Evolutionary conservation across 1,139 yeast species (phyloP).

Genomic region (Lodderomyces orthopsilosis): DNA sequence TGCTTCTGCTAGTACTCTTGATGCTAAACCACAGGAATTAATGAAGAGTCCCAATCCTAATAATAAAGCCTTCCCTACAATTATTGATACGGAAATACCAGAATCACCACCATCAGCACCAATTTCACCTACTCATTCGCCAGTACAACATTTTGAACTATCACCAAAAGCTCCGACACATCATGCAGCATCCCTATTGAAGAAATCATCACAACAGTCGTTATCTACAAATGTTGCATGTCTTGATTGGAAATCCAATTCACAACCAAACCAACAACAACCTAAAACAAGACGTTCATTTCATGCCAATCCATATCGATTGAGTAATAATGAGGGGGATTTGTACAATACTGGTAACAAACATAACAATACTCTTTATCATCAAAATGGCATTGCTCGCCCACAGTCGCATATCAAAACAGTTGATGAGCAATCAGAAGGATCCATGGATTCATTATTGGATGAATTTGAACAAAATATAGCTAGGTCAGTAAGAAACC

Average conservation of each 20-base stretch:
- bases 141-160: constrained; percentile 7
- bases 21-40: constrained; percentile 5
- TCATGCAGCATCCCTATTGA: constrained; percentile 13
- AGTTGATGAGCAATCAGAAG: constrained; percentile 26
- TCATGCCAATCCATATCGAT: constrained; percentile 7
- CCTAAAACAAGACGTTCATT: constrained; percentile 14
- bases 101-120: constrained; percentile 50
- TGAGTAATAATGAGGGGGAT: constrained; percentile 1
- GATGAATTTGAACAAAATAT: constrained; percentile 51
- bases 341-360: neutral
- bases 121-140: constrained; percentile 32
- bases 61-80: neutral
- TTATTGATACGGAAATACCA: constrained; percentile 26
- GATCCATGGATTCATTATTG: constrained; percentile 50
- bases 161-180: constrained; percentile 8
- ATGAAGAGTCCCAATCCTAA: neutral
- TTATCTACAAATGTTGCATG: constrained; percentile 33
- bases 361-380: neutral
- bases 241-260: constrained; percentile 20
- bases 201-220: constrained; percentile 24
- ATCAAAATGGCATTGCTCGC: neutral
- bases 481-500: constrained; percentile 23
- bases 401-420: constrained; percentile 1
- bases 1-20: neutral
- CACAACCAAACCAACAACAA: constrained; percentile 19